phyloP scores from a whole-genome alignment of 768 basidiomycete genomes.

The Mycena galopus region DNA sequence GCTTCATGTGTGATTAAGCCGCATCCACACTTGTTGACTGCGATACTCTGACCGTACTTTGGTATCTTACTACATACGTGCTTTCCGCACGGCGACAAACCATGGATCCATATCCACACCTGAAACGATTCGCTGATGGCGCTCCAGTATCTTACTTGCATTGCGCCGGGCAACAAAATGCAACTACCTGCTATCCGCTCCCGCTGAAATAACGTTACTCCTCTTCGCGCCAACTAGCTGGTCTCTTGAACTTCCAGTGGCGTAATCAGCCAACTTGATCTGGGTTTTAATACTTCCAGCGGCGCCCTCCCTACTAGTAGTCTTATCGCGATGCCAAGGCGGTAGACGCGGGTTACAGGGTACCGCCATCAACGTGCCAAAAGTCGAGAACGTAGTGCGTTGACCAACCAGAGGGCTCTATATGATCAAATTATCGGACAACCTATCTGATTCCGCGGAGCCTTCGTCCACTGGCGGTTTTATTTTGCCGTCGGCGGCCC shows the following conservation, averaged over 20 bases:
- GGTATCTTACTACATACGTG: not conserved
- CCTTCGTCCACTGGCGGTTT: no score
- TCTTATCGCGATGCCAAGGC: not conserved
- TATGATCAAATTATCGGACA: no score
- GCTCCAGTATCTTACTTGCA: not conserved
- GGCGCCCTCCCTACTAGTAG: no score
- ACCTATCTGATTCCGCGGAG: no score
- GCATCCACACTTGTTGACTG: no score
- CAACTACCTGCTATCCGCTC: not conserved
- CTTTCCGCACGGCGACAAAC: no score
- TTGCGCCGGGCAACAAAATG: not conserved
- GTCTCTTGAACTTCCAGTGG: not conserved
- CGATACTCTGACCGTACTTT: not conserved
- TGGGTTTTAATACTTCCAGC: no score
- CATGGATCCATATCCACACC: no score
- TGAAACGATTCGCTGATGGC: no score
- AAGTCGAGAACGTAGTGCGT: not conserved
- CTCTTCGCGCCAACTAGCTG: not conserved
- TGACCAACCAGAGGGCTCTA: not conserved
- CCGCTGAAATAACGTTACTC: not conserved
- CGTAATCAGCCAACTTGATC: no score
- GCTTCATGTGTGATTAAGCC: not conserved
- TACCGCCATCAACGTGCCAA: not conserved
- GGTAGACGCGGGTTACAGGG: not conserved
- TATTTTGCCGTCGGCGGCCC: no score